Percentiles rank a stretch among this genome's conserved stretches.
Conservation (phyloP, 441 rosid species). For the Lepidium campestre region DNA sequence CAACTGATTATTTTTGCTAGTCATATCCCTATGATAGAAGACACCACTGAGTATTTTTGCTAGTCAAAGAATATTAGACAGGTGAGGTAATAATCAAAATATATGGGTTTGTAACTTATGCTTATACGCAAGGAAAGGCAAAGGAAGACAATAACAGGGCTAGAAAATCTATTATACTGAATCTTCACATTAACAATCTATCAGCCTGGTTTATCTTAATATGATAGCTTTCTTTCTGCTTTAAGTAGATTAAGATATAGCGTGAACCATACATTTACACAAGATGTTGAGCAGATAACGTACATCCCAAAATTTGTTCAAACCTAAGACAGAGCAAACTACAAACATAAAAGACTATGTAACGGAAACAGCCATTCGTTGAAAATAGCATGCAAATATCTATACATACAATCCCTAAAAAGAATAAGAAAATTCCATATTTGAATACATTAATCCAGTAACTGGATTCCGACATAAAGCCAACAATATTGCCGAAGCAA, state of each 20-base stretch:
- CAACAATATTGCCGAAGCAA: conserved; percentile 3
- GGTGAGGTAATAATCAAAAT: background rate
- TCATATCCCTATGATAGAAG: conserved; percentile 8
- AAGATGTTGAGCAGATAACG: background rate
- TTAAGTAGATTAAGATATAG: background rate
- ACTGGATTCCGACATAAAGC: background rate
- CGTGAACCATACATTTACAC: background rate
- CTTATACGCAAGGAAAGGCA: conserved; percentile 1
- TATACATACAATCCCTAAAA: background rate
- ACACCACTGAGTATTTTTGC: background rate
- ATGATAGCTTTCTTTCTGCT: background rate
- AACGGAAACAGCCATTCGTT: background rate
- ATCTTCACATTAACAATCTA: background rate
- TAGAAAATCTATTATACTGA: background rate
- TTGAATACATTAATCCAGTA: background rate
- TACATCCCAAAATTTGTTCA: conserved; percentile 4
- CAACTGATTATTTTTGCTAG: background rate
- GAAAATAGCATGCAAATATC: background rate
- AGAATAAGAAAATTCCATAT: background rate
- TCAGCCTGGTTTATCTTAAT: background rate
- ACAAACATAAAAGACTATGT: conserved; percentile 8
- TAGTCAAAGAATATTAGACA: conserved; percentile 14
- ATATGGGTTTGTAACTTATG: background rate
- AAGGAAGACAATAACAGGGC: background rate
- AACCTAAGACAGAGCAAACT: background rate